Conservation (phyloP, 129 eudicot species). For the Artemisia annua region DNA sequence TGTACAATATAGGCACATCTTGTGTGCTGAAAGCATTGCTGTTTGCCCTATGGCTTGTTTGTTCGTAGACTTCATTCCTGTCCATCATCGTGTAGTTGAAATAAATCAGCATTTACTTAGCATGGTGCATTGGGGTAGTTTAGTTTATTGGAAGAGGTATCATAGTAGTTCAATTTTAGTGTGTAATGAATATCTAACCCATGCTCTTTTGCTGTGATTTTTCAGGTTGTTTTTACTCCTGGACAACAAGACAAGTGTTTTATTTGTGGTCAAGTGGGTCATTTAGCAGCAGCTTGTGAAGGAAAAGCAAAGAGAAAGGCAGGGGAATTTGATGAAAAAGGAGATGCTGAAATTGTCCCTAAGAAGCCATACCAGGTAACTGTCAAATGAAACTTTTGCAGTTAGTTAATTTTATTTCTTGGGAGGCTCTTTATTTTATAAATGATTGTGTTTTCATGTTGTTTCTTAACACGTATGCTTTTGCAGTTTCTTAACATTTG, state of each 20-base stretch:
- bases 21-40: too few species aligned
- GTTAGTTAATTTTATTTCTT: neutral
- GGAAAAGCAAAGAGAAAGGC: slow-evolving; percentile 47
- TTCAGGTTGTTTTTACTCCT: slow-evolving; percentile 86
- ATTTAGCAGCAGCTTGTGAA: slow-evolving; percentile 65
- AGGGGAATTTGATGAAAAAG: slow-evolving; percentile 46
- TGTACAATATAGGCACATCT: too few species aligned
- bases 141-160: neutral
- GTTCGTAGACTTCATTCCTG: too few species aligned
- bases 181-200: slow-evolving; percentile 10
- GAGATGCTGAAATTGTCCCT: slow-evolving; percentile 32
- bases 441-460: neutral
- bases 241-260: slow-evolving; percentile 98
- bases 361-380: slow-evolving; percentile 46
- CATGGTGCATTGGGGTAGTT: too few species aligned
- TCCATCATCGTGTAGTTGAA: too few species aligned
- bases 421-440: neutral
- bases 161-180: slow-evolving; percentile 11
- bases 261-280: slow-evolving; percentile 94
- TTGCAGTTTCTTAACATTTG: slow-evolving; percentile 93
- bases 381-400: slow-evolving; percentile 1
- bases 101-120: too few species aligned
- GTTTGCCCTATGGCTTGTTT: too few species aligned
- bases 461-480: slow-evolving; percentile 13
- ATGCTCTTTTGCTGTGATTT: slow-evolving; percentile 10